A percentile compares a stretch with the other conserved stretches of the same genome.
These are phyloP conservation scores for Austroboletus sp. DNA, from an alignment of 1,284 basidiomycete species.

Conservation along the genomic window DNA sequence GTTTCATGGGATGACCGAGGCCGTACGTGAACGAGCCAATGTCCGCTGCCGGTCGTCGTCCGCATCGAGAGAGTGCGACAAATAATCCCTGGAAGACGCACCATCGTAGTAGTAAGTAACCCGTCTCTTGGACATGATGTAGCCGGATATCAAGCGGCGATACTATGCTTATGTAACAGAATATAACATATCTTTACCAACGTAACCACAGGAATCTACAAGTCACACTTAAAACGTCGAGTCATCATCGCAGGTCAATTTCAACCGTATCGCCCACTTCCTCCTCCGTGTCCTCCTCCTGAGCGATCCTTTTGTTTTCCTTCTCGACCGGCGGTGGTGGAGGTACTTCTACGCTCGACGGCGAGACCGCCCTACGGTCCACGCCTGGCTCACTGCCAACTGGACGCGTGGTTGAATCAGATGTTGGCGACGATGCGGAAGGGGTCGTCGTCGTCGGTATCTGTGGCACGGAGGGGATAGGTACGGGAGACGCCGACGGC, in stretches of 20 bases:
- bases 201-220: too few species aligned
- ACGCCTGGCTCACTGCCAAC: conserved; percentile 3
- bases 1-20: conserved; percentile 89
- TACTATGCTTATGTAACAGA: too few species aligned
- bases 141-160: neutral
- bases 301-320: conserved; percentile 40
- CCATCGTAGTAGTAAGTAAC: conserved; percentile 62
- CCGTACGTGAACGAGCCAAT: conserved; percentile 83
- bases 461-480: conserved; percentile 13
- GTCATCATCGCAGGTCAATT: conserved; percentile 35
- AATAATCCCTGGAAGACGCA: conserved; percentile 23
- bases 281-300: conserved; percentile 50
- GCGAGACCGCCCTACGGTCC: conserved; percentile 34
- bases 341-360: conserved; percentile 64
- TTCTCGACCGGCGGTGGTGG: conserved; percentile 72
- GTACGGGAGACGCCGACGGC: conserved; percentile 23
- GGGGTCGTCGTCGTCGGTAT: conserved; percentile 4
- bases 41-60: conserved; percentile 46
- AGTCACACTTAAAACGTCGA: neutral
- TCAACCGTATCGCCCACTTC: conserved; percentile 73
- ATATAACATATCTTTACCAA: too few species aligned
- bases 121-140: conserved; percentile 47
- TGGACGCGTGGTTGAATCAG: neutral
- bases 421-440: conserved; percentile 18
- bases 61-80: conserved; percentile 2